Evolutionary conservation across 2,329 filamentous ascomycete species (phyloP).

Genomic region (Aspergillus sclerotialis): DNA sequence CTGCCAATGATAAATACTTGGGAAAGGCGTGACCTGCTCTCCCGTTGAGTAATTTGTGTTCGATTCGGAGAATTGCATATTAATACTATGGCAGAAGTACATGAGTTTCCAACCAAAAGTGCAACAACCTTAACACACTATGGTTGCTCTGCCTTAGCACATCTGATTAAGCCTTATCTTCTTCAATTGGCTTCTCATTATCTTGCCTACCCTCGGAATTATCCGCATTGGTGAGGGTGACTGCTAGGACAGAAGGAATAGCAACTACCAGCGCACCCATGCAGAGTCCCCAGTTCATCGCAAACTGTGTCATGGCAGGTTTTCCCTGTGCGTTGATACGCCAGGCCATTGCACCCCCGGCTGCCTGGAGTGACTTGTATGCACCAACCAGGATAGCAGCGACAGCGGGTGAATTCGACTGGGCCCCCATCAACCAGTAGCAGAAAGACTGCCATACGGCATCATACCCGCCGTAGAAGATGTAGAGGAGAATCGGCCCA

Average conservation of each 20-base stretch:
- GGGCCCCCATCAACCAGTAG: slow-evolving; percentile 53
- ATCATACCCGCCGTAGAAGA: slow-evolving; percentile 64
- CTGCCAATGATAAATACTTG: too few relatives aligned
- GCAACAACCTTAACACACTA: too few relatives aligned
- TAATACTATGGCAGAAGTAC: too few relatives aligned
- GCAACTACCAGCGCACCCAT: slow-evolving; percentile 39
- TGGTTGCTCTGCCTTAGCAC: too few relatives aligned
- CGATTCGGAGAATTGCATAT: too few relatives aligned
- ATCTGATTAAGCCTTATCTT: slow-evolving; percentile 5
- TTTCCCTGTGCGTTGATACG: slow-evolving; percentile 33
- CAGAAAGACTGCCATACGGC: slow-evolving; percentile 60
- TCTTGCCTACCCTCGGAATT: slow-evolving; percentile 5
- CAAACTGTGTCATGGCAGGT: slow-evolving; percentile 36
- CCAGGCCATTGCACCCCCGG: slow-evolving; percentile 43
- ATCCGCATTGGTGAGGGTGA: slow-evolving; percentile 27
- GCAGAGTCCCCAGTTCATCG: slow-evolving; percentile 42
- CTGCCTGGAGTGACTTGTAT: slow-evolving; percentile 41
- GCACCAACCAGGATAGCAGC: slow-evolving; percentile 42
- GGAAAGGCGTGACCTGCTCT: too few relatives aligned
- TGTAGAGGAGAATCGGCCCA: slow-evolving; percentile 62
- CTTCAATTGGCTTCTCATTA: slow-evolving; percentile 2
- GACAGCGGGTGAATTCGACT: slow-evolving; percentile 35
- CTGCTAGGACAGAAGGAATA: slow-evolving; percentile 38
- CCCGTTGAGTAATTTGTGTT: too few relatives aligned
- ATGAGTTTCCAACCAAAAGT: too few relatives aligned